Base-by-base conservation (phyloP, 176 grass and related monocot genomes). In the Eragrostis curvula region DNA sequence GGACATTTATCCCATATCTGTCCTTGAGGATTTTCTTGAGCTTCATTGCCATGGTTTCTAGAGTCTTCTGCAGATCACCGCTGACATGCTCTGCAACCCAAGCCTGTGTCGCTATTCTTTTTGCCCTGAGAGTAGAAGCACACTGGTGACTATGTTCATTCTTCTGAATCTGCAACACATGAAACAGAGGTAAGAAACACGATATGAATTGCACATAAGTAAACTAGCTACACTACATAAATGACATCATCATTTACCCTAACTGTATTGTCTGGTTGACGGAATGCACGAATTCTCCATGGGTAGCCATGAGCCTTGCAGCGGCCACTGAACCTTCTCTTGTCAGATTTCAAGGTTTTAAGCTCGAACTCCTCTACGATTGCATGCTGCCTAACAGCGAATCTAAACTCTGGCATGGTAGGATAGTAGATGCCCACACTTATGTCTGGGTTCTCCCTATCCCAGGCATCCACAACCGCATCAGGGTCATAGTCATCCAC, bases 1-100 rank as follows among this genome's bases (percentile, higher is more conserved):
- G 3, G 1, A 52, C 36, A 0, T 4, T 11, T 1, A 74, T 36
- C 0, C 36, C 32, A 49, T 74, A 74, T 18, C 11, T 74, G 0
- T 30, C 21, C 1, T 70, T 1, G 2, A 55, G 9, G 1, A 2
- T 3, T 12, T n/a, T 0, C 4, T 39, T 1, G 0, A 39, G 8
- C 27, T 55, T 3, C 28, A 12, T 74, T 21, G 27, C 9, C 0
- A 17, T 48, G 16, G 21, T 40, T 0, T 3, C 2, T 8, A n/a
- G 68, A 0, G 48, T 21, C 2, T 36, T 20, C 16, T 32, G 5
- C 25, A 55, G n/a, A 5, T 39, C 15, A 18, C 13, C 3, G 0
- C 17, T 4, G 2, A 3, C 29, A 1, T 48, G 53, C 5, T 74
- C 28, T 20, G 28, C 71, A 1, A 74, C 41, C 48, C 70, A 73